A percentile compares a stretch with the other conserved stretches of the same genome.
Conservation (phyloP, 768 basidiomycete genomes). For the Russula earlei region DNA sequence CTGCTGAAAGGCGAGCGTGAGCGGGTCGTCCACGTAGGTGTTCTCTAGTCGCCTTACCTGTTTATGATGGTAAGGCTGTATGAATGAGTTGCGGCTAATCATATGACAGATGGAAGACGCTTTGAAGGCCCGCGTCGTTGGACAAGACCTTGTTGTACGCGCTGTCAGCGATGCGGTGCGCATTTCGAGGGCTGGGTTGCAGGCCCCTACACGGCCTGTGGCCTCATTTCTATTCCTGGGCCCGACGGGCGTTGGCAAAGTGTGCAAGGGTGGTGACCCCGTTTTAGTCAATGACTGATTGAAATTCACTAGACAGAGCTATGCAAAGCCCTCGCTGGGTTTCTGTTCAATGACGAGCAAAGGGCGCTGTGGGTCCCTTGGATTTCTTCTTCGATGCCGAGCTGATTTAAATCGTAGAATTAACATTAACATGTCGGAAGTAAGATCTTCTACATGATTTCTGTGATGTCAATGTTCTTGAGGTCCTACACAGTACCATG, state of each 20-base stretch:
- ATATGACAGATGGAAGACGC: slow-evolving; percentile 72
- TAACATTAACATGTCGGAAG: slow-evolving; percentile 92
- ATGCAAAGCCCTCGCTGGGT: slow-evolving; percentile 78
- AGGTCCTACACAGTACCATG: slow-evolving; percentile 54
- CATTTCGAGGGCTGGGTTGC: slow-evolving; percentile 84
- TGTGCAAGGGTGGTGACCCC: slow-evolving; percentile 21
- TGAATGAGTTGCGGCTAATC: neutral
- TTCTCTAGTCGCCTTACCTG: neutral
- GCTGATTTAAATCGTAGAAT: slow-evolving; percentile 39
- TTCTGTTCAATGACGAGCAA: slow-evolving; percentile 85
- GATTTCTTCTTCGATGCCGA: neutral
- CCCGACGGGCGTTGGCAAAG: slow-evolving; percentile 83
- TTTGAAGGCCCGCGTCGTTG: slow-evolving; percentile 67
- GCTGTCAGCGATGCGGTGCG: slow-evolving; percentile 87
- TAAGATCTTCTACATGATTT: slow-evolving; percentile 12
- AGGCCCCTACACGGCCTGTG: slow-evolving; percentile 81
- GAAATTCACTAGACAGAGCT: slow-evolving; percentile 58
- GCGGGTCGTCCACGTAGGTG: slow-evolving; percentile 73
- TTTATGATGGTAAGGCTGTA: neutral
- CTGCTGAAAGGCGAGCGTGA: slow-evolving; percentile 84
- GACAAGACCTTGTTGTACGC: slow-evolving; percentile 81
- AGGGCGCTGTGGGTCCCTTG: slow-evolving; percentile 55
- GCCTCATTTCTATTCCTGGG: slow-evolving; percentile 90
- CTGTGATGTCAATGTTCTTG: neutral
- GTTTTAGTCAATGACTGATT: neutral